Evolutionary conservation across 2,329 filamentous ascomycete species (phyloP).

Genomic region (Fusarium illudens): DNA sequence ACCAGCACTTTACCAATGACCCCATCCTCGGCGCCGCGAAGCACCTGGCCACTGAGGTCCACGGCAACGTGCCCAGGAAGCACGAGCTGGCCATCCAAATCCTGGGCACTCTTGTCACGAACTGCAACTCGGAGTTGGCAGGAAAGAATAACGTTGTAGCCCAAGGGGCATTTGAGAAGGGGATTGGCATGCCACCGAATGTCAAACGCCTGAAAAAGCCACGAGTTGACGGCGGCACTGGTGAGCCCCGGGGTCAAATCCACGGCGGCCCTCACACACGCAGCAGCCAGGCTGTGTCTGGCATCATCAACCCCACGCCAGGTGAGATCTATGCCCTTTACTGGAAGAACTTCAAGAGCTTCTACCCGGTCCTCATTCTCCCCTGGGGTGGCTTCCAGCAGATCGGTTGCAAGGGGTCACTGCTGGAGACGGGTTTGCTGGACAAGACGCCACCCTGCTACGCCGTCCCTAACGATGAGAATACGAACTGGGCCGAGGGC

Average conservation of each 20-base stretch:
- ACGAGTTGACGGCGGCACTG: not conserved
- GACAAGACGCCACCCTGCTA: not conserved
- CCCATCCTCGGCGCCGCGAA: not conserved
- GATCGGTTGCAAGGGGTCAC: not conserved
- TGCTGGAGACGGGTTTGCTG: not conserved
- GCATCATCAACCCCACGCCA: not conserved
- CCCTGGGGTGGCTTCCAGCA: not conserved
- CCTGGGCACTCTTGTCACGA: conserved; percentile 10
- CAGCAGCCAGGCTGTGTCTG: not conserved
- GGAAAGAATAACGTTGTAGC: not conserved
- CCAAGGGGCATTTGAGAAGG: not conserved
- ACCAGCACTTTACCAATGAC: not conserved
- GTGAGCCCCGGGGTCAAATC: fast-evolving
- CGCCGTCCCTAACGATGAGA: not conserved
- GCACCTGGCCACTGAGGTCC: not conserved
- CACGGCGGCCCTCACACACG: not conserved
- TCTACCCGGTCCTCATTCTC: not conserved
- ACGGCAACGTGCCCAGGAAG: fast-evolving
- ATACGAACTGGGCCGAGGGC: not conserved
- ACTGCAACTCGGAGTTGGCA: not conserved
- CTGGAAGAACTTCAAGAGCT: not conserved
- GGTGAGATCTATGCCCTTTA: conserved; percentile 5
- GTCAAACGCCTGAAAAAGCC: not conserved
- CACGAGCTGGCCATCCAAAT: not conserved
- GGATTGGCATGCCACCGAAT: not conserved